Percentiles rank a stretch among this genome's conserved stretches.
These are phyloP conservation scores for Pestalotiopsis sp. DNA, from an alignment of 2,329 filamentous ascomycete species.

Conservation along the genomic window DNA sequence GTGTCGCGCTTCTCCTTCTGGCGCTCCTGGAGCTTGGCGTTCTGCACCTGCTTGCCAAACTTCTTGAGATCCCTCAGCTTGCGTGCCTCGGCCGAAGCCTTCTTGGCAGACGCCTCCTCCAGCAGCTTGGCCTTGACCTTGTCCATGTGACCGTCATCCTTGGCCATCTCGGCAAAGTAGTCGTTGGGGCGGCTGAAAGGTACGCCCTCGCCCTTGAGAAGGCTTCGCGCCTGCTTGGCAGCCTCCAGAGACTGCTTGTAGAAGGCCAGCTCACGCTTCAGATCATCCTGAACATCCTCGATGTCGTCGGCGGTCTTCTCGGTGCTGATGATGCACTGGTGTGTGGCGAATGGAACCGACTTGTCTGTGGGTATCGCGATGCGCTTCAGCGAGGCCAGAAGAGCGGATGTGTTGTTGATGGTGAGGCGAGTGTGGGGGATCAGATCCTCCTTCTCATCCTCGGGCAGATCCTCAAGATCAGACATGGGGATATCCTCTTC, in stretches of 20 bases:
- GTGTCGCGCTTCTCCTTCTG: slow-evolving; percentile 90
- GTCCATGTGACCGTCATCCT: slow-evolving; percentile 97
- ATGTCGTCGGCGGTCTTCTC: slow-evolving; percentile 67
- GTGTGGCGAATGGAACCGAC: slow-evolving; percentile 75
- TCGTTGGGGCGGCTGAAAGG: slow-evolving; percentile 87
- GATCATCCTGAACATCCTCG: slow-evolving; percentile 83
- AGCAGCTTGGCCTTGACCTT: slow-evolving; percentile 92
- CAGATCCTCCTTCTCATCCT: slow-evolving; percentile 82
- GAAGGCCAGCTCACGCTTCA: slow-evolving; percentile 89
- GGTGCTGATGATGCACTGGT: slow-evolving; percentile 73
- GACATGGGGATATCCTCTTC: slow-evolving; percentile 89
- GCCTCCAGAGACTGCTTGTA: slow-evolving; percentile 86
- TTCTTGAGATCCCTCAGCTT: slow-evolving; percentile 96
- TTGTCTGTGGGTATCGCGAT: slow-evolving; percentile 69
- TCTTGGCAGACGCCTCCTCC: slow-evolving; percentile 89
- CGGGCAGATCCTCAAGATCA: slow-evolving; percentile 76
- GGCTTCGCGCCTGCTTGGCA: slow-evolving; percentile 68
- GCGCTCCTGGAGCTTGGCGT: slow-evolving; percentile 92
- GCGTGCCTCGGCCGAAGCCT: slow-evolving; percentile 86
- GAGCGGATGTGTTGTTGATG: slow-evolving; percentile 93
- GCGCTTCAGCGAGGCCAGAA: slow-evolving; percentile 76
- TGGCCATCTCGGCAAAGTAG: slow-evolving; percentile 99
- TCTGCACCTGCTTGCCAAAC: slow-evolving; percentile 97
- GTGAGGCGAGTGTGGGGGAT: slow-evolving; percentile 90
- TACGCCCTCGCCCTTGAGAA: slow-evolving; percentile 78